Evolutionary conservation across 805 yeast species (phyloP), one percentile per base, ranked within the genome.

Genomic region (Hemisphaericaspora nanyangensis): DNA sequence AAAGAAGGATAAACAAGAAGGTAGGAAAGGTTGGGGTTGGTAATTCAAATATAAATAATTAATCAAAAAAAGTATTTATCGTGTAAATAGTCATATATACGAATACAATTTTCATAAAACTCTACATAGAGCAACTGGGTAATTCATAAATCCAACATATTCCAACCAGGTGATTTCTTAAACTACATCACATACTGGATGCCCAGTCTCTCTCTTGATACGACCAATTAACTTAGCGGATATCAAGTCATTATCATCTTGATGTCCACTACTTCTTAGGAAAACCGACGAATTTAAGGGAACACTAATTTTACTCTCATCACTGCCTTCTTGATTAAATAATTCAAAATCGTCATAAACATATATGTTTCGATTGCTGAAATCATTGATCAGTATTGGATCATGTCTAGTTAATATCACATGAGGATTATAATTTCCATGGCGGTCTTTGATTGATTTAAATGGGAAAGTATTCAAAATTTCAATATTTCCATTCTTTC

Each of bases 11-110:
- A 57, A 52, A 38, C 46, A 42, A 18, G 57, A 60, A 22, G 74
- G 74, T 1, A 60, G 51, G 39, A 63, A 63, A 19, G 74, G 74
- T 7, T 68, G 74, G 74, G 72, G 72, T 2, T 55, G 44, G 44
- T 45, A 33, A 20, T 6, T 20, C 10, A 6, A 20, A 20, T 20
- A 20, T 20, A n/a, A n/a, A n/a, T n/a, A n/a, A n/a, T n/a, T n/a
- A n/a, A n/a, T n/a, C n/a, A n/a, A n/a, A n/a, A n/a, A n/a, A n/a
- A n/a, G n/a, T n/a, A n/a, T n/a, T n/a, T n/a, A n/a, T n/a, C n/a
- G n/a, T n/a, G n/a, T n/a, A n/a, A n/a, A n/a, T n/a, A n/a, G n/a
- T n/a, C n/a, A n/a, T n/a, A n/a, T n/a, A n/a, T n/a, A n/a, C n/a
- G n/a, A n/a, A n/a, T n/a, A n/a, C n/a, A n/a, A n/a, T n/a, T n/a